Base-by-base conservation (phyloP, 441 rosid genomes). In the Croton laevigatus region DNA sequence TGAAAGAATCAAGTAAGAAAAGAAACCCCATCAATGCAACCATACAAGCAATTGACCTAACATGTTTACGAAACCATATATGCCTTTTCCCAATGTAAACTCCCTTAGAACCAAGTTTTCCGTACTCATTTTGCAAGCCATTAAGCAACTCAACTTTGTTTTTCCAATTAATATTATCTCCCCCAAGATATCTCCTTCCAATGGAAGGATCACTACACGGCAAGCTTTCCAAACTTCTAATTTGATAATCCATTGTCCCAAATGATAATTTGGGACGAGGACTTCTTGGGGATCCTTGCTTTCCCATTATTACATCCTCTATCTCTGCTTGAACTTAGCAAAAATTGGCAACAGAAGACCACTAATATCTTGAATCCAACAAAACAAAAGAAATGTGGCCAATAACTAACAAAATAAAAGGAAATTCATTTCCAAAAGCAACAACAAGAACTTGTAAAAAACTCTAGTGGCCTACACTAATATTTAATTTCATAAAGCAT, bases 1-100 rank as follows among this genome's bases (percentile, higher is more conserved):
- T 68, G 62, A 89, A 68, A 60, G 92, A 80, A 81, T 91, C 98
- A 63, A 89, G 82, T 71, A 85, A 67, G 78, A 89, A 76, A 64
- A 89, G 73, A 65, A 85, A 84, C 66, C 79, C 77, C 71, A 84
- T 69, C 71, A 87, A 75, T 9, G 78, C 75, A 55, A 93, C 73
- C 85, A 85, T 76, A 46, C 76, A 70, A 73, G 80, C 81, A 69
- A 93, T 55, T 0, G 85, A 82, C 68, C 78, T 72, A 68, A 80
- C 78, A 80, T 89, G 83, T 72, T 65, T 81, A 53, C 75, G 85
- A 71, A 87, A 75, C 91, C 88, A 87, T 34, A 65, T 23, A 14
- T 80, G 82, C 80, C 81, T 88, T 74, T 81, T 90, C 78, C 84
- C 86, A 52, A 65, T 76, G 62, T 73, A 71, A 73, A 74, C 81